These are phyloP conservation scores for Bidens hawaiensis DNA, from an alignment of 140 eudicot genomes.

Conservation along the genomic window DNA sequence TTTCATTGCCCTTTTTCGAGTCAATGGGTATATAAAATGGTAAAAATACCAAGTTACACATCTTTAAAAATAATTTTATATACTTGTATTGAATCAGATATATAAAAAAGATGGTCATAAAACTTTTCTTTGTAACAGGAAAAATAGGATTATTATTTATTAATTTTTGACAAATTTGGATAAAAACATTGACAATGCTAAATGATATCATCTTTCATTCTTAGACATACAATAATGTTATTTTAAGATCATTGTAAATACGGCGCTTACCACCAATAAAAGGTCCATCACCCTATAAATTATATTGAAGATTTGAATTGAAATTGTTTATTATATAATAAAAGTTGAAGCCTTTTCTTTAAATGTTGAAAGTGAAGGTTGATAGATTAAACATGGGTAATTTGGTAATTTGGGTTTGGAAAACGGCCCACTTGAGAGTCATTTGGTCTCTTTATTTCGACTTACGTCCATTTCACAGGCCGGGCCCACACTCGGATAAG, in stretches of 20 bases:
- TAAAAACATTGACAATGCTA: background rate
- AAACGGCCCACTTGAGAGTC: conserved; percentile 16
- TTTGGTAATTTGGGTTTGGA: background rate
- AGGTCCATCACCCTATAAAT: conserved; percentile 14
- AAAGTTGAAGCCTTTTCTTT: background rate
- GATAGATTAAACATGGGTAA: background rate
- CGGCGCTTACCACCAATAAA: conserved; percentile 5
- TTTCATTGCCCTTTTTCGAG: too few species aligned
- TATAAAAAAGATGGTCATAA: background rate
- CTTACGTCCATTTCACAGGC: conserved; percentile 26
- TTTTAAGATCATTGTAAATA: background rate
- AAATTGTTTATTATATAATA: background rate
- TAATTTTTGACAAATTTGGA: background rate
- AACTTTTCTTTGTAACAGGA: background rate
- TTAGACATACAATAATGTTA: background rate
- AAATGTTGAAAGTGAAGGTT: conserved; percentile 21
- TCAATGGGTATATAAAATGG: too few species aligned
- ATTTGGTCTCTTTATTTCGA: conserved; percentile 18
- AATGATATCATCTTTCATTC: background rate
- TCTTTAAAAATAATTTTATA: background rate
- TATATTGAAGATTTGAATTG: background rate
- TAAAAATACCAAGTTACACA: background rate
- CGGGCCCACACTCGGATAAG: conserved; percentile 29
- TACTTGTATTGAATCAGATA: background rate
- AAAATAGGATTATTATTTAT: background rate